These are phyloP conservation scores for Cryptococcus sp. DNA, from an alignment of 1,284 basidiomycete genomes.

Conservation along the genomic window DNA sequence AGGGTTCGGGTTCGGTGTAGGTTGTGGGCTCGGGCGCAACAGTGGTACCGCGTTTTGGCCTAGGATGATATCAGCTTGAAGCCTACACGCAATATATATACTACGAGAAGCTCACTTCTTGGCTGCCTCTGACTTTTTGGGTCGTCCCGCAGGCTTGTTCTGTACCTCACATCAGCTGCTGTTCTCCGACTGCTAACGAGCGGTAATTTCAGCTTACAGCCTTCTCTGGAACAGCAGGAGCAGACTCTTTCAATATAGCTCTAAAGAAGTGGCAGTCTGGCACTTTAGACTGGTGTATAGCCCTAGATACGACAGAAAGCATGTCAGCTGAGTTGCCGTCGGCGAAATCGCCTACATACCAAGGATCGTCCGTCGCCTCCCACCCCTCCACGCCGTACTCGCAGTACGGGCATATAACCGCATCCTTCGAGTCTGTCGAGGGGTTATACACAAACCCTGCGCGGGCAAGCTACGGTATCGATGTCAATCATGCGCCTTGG, in stretches of 20 bases:
- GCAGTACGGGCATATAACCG: conserved; percentile 74
- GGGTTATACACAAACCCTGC: conserved; percentile 78
- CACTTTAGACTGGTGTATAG: conserved; percentile 35
- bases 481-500: conserved; percentile 6
- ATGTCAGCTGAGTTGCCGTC: not conserved
- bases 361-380: conserved; percentile 73
- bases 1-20: conserved; percentile 11
- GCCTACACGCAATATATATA: too few species aligned
- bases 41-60: conserved; percentile 18
- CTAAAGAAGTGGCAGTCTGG: conserved; percentile 47
- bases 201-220: conserved; percentile 5
- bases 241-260: conserved; percentile 15
- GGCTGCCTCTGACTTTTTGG: conserved; percentile 8
- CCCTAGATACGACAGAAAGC: conserved; percentile 16
- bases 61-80: conserved; percentile 1
- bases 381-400: conserved; percentile 69
- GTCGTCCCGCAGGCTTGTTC: conserved; percentile 10
- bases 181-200: not conserved
- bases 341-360: conserved; percentile 47
- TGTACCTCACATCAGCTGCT: not conserved
- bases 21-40: conserved; percentile 5
- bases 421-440: conserved; percentile 60
- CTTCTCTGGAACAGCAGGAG: not conserved
- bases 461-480: conserved; percentile 64
- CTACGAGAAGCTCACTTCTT: conserved; percentile 9